A percentile compares a stretch with the other conserved stretches of the same genome.
phyloP scores from a whole-genome alignment of 192 early-diverging fungal species.

The Lobosporangium transversale region DNA sequence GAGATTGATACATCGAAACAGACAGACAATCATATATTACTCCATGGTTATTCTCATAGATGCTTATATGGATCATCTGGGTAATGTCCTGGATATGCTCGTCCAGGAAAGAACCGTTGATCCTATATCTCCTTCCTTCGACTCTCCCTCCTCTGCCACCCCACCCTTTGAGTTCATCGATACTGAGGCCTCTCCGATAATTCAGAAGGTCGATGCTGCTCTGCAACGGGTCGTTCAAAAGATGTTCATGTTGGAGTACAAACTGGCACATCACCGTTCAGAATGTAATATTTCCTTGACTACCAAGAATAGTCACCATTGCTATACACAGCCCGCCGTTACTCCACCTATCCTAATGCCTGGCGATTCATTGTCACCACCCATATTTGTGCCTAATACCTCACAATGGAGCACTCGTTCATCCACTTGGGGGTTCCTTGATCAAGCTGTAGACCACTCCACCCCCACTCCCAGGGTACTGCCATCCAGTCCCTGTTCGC shows the following conservation, averaged over 20 bases:
- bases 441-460: slow-evolving; percentile 7
- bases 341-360: slow-evolving; percentile 37
- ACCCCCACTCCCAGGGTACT: slow-evolving; percentile 8
- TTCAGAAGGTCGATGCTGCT: slow-evolving; percentile 31
- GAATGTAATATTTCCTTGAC: slow-evolving; percentile 5
- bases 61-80: slow-evolving; percentile 42
- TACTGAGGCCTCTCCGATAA: slow-evolving; percentile 6
- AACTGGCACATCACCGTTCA: slow-evolving; percentile 22
- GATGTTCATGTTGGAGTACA: slow-evolving; percentile 39
- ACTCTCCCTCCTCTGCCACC: slow-evolving; percentile 13
- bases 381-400: slow-evolving; percentile 15
- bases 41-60: slow-evolving; percentile 17
- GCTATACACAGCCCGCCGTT: background rate
- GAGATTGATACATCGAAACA: no score
- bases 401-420: slow-evolving; percentile 22
- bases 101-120: slow-evolving; percentile 21
- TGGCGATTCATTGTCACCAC: slow-evolving; percentile 37
- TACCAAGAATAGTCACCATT: background rate
- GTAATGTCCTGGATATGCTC: slow-evolving; percentile 36
- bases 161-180: slow-evolving; percentile 4
- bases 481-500: background rate
- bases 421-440: slow-evolving; percentile 26
- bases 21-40: no score
- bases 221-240: slow-evolving; percentile 43
- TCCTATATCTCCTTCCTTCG: slow-evolving; percentile 11